Conservation (phyloP, 2,329 filamentous ascomycete genomes). For the Colletotrichum salicis region DNA sequence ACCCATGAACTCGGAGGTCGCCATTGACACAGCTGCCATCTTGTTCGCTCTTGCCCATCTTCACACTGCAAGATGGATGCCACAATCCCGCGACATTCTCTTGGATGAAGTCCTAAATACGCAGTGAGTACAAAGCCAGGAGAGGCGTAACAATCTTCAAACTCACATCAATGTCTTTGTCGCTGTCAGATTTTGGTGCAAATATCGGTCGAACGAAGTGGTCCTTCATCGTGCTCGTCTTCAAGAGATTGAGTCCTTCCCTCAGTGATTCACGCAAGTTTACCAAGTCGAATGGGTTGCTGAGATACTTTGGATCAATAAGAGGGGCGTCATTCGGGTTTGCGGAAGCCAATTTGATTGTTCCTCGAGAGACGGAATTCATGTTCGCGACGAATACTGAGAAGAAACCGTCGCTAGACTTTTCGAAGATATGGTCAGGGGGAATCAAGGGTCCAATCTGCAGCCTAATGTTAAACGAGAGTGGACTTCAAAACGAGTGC, state of each 20-base stretch:
- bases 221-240: constrained; percentile 5
- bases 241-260: neutral
- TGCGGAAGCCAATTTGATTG: constrained; percentile 4
- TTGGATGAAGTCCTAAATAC: constrained; percentile 9
- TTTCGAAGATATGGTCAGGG: constrained; percentile 10
- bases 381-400: constrained; percentile 21
- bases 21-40: constrained; percentile 17
- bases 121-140: neutral
- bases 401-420: constrained; percentile 12
- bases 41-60: constrained; percentile 16
- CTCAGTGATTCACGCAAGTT: constrained; percentile 8
- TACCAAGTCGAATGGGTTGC: constrained; percentile 15
- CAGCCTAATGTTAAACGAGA: neutral
- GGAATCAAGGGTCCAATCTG: constrained; percentile 23
- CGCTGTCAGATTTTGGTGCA: constrained; percentile 19
- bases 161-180: constrained; percentile 7
- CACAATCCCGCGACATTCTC: constrained; percentile 19
- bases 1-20: constrained; percentile 20
- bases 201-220: constrained; percentile 19
- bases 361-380: constrained; percentile 19
- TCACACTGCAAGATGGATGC: constrained; percentile 29
- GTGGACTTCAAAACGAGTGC: too few relatives aligned
- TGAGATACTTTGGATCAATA: constrained; percentile 21
- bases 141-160: neutral
- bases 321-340: neutral